A percentile compares a stretch with the other conserved stretches of the same genome.
Conservation (phyloP, 371 early-diverging fungal species). For the Capillidium rhysosporum region DNA sequence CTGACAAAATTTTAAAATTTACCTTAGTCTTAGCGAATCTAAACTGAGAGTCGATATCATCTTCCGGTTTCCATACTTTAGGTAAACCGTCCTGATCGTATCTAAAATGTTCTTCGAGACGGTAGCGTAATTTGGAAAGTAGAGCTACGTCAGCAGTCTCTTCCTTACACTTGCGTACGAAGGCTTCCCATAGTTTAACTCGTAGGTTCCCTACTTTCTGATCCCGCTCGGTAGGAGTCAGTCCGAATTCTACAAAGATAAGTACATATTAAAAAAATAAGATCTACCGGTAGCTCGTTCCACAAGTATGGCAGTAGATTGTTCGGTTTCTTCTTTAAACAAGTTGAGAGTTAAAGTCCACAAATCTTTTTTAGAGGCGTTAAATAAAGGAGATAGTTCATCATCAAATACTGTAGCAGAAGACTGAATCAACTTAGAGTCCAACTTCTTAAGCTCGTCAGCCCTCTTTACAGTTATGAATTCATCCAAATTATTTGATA, state of each 20-base stretch:
- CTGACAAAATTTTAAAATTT: slow-evolving; percentile 4
- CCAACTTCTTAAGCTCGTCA: slow-evolving; percentile 63
- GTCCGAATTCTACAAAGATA: slow-evolving; percentile 16
- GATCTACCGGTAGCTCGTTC: slow-evolving; percentile 17
- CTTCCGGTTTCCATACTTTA: slow-evolving; percentile 80
- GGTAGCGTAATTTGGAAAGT: slow-evolving; percentile 45
- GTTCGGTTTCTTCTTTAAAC: slow-evolving; percentile 28
- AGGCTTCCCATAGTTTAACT: slow-evolving; percentile 45
- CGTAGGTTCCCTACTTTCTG: slow-evolving; percentile 23
- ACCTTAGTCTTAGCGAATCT: slow-evolving; percentile 42
- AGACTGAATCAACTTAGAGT: slow-evolving; percentile 34
- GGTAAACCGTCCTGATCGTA: slow-evolving; percentile 87
- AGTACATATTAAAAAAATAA: not conserved
- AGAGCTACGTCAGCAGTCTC: slow-evolving; percentile 64
- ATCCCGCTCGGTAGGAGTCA: slow-evolving; percentile 31
- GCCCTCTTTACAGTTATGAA: slow-evolving; percentile 37
- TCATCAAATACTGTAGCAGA: slow-evolving; percentile 42
- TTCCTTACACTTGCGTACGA: slow-evolving; percentile 51
- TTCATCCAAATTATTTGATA: slow-evolving; percentile 41
- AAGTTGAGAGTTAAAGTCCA: slow-evolving; percentile 46
- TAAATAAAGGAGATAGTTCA: slow-evolving; percentile 39
- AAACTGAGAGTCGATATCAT: slow-evolving; percentile 82
- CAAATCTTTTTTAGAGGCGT: slow-evolving; percentile 36
- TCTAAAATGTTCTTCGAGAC: slow-evolving; percentile 65
- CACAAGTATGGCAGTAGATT: slow-evolving; percentile 18